Base-by-base conservation (phyloP, 768 basidiomycete genomes). In the Guyanaporus albipodus region DNA sequence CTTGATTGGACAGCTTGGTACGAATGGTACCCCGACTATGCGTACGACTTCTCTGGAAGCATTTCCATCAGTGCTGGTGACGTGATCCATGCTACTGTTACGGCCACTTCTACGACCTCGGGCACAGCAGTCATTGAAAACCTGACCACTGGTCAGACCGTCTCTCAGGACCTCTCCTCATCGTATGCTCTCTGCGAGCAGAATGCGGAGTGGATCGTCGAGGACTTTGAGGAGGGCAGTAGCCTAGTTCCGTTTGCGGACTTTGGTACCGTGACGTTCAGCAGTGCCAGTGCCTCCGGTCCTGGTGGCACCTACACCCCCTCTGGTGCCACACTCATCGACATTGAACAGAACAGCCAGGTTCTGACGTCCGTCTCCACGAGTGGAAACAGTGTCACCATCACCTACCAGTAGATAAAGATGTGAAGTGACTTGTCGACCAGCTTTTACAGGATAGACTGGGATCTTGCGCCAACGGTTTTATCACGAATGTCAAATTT, bases 181-280 rank as follows among this genome's bases (percentile, higher is more conserved):
- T 18, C 37, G 6, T 42, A 35, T 17, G 42, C 57, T 31, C 54
- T 61, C 27, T 62, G 51, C 27, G 32, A 39, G 38, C 8, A 41
- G 40, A 46, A 50, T 10, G 59, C 52, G 9, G 59, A 61, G 44
- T 61, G 59, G 59, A 59, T 56, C 37, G 44, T 62, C 6, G 54
- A 60, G 11, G 57, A 62, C 48, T 47, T 52, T 36, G n/a, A 46
- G 26, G n/a, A 49, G 14, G 8, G 12, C 22, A 35, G 43, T 17
- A 0, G 1, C 2, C 49, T 38, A 3, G 60, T 48, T 37, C 33
- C 48, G 2, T 36, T 62, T 3, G 46, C 38, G 18, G n/a, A 62
- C 48, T 61, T 58, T 38, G 49, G 60, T 26, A 60, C 44, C 6
- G 50, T 61, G 18, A 44, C 42, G 4, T 62, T 59, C 54, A 18